Base-by-base conservation (phyloP, 2,329 filamentous ascomycete genomes). In the Macrophomina tecta region DNA sequence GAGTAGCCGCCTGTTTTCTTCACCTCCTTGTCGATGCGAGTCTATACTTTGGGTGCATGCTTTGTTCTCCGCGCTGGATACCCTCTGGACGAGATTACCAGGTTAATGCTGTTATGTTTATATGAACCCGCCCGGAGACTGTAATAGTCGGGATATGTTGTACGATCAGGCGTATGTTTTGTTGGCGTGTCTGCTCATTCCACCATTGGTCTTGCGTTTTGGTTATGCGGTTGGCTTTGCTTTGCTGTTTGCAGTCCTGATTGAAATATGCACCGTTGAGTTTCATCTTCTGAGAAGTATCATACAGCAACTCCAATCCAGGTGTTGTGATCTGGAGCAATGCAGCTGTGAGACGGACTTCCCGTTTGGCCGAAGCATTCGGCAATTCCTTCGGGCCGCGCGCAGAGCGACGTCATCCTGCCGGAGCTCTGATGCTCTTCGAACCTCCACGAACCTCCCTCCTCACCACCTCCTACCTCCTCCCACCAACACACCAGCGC, bases 1-100 rank as follows among this genome's bases (percentile, higher is more conserved):
- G 95, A 97, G 78, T 90, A 74, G 40, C 4, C 56, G 14, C 23
- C 23, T 23, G 9, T 40, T 23, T 12, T 4, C 28, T n/a, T 23
- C 42, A 46, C 12, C 3, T 4, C 28, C 16, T 48, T 45, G 40
- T 36, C 42, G 14, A 18, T 34, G 36, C 42, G 42, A 36, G 11
- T 38, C 12, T 62, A 16, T 48, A 9, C 40, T 12, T 40, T 12
- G 40, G 56, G 40, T 34, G 32, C 11, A 12, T 28, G 28, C n/a
- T 61, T 46, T 61, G 38, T 36, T 23, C 42, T 8, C 32, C 18
- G 42, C 58, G 58, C 12, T 49, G 32, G 45, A 62, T 62, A 62
- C 58, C 58, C 58, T 49, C 56, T 61, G 6, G 28, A 42, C 56
- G 42, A 61, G 30, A 16, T 48, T 11, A 49, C 38, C 52, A 28